These are phyloP conservation scores for Chlamydomonas incerta DNA, from an alignment of 139 green algal genomes.

Conservation along the genomic window DNA sequence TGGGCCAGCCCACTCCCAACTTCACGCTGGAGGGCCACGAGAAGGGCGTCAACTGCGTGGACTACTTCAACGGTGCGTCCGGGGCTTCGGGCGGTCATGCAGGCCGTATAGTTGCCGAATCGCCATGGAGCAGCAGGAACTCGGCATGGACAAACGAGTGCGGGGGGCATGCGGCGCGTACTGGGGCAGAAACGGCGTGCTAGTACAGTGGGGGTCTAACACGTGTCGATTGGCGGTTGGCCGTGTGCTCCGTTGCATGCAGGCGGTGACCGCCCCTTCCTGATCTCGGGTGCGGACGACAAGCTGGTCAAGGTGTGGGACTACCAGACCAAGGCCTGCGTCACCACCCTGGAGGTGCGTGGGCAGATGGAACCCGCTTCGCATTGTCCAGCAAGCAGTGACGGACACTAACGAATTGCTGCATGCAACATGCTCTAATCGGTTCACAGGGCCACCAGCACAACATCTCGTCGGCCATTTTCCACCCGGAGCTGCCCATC, in stretches of 20 bases:
- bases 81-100: not conserved
- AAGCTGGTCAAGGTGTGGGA: conserved; percentile 95
- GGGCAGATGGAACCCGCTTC: too few species aligned
- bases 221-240: too few species aligned
- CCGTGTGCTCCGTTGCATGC: too few species aligned
- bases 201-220: too few species aligned
- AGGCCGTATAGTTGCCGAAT: too few species aligned
- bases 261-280: conserved; percentile 95
- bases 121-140: too few species aligned
- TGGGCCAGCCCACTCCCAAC: conserved; percentile 94
- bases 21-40: conserved; percentile 99
- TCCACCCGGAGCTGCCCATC: conserved; percentile 98
- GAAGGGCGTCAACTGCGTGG: conserved; percentile 98
- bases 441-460: conserved; percentile 76
- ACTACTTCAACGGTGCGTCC: conserved; percentile 93
- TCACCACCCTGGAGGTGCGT: conserved; percentile 90
- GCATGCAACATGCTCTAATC: too few species aligned
- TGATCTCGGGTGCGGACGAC: conserved; percentile 97
- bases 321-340: conserved; percentile 99
- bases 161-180: too few species aligned
- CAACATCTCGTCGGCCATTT: conserved; percentile 91
- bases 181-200: too few species aligned
- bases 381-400: too few species aligned
- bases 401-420: too few species aligned
- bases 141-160: too few species aligned